Base-by-base conservation (phyloP, 305 asterid species). In the Fraxinus platypoda region DNA sequence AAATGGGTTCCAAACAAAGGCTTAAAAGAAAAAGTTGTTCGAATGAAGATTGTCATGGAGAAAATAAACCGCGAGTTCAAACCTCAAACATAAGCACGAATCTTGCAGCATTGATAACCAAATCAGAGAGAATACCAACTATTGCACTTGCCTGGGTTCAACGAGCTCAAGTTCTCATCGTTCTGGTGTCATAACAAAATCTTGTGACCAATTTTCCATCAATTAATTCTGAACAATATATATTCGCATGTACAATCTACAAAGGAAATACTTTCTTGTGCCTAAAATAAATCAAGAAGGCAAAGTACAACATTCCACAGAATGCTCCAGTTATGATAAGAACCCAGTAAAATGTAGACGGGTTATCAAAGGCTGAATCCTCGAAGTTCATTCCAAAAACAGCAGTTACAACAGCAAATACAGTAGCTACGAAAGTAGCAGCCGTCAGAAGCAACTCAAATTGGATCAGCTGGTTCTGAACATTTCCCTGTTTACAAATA, bases 381-480 rank as follows among this genome's bases (percentile, higher is more conserved):
- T 95, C 87, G 62, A 97, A 90, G 88, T 97, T 97, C 98, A 93
- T 97, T 37, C 98, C 99, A 52, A 93, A 95, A 71, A 95, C 90
- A 12, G 92, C 98, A 19, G 99, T 89, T 82, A 97, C 99, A n/a
- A 93, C 98, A 70, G 97, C 91, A 80, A 93, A 97, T 76, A 93
- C 74, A 25, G 98, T 89, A 35, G 97, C 91, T 84, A 95, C 92
- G 81, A 97, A 97, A 25, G 98, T 93, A 33, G 99, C 99, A 15
- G 98, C 98, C 19, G 98, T 95, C 72, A 97, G 90, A 82, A 97
- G 97, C 90, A 97, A 85, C 93, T 97, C 97, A 72, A 89, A 95
- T 82, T 97, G 91, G 80, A 95, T 97, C 85, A 95, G 88, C 84
- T 95, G 98, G 84, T 97, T 97, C 92, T 95, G 98, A 80, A 97